Conservation (phyloP, 2,329 filamentous ascomycete species). For the Kalmusia sp. region DNA sequence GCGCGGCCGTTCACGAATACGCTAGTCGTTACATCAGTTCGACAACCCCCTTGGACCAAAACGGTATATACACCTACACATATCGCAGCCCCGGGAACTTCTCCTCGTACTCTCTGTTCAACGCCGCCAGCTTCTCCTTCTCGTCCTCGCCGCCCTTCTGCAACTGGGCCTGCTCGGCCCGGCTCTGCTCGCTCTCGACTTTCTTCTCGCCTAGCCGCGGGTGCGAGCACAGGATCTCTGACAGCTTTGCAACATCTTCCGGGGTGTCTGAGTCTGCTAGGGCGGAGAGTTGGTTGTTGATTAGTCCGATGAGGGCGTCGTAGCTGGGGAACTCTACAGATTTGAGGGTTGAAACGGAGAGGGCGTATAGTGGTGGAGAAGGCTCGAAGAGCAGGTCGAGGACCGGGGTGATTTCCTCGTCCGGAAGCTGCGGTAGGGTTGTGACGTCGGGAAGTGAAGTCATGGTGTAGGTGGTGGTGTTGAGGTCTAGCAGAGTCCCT, state of each 20-base stretch:
- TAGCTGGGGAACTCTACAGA: conserved; percentile 71
- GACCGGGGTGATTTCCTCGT: conserved; percentile 61
- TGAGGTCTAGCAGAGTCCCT: not conserved
- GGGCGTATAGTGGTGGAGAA: conserved; percentile 73
- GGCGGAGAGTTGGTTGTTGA: conserved; percentile 67
- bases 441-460: conserved; percentile 64
- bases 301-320: conserved; percentile 69
- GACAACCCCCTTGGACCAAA: not conserved
- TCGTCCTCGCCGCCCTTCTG: conserved; percentile 61
- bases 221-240: conserved; percentile 79
- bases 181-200: conserved; percentile 81
- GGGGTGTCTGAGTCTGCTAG: conserved; percentile 39
- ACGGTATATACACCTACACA: conserved; percentile 71
- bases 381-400: conserved; percentile 88
- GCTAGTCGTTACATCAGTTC: conserved; percentile 42
- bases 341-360: conserved; percentile 73
- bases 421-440: conserved; percentile 63
- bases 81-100: conserved; percentile 83
- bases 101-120: conserved; percentile 84
- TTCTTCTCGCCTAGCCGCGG: conserved; percentile 83
- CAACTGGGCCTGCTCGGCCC: conserved; percentile 81
- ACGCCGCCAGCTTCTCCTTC: conserved; percentile 59
- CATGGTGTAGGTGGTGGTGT: conserved; percentile 21
- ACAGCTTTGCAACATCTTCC: conserved; percentile 65
- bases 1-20: conserved; percentile 88